These are phyloP conservation scores for Aspergillus sp. DNA, from an alignment of 2,329 filamentous ascomycete genomes.

Conservation along the genomic window DNA sequence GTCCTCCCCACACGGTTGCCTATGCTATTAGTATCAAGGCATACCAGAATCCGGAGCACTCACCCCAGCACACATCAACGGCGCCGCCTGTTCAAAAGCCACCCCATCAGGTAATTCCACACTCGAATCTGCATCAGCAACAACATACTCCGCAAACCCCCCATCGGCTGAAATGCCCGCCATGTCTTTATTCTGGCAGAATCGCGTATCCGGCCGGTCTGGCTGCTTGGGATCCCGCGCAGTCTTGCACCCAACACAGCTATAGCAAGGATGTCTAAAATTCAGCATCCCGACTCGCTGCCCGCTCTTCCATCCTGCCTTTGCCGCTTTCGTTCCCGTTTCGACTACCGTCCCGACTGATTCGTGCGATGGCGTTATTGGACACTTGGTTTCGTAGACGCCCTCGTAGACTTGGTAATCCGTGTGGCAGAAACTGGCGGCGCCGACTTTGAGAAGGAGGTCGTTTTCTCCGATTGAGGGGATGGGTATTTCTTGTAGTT, in stretches of 20 bases:
- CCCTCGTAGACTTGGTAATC: conserved; percentile 16
- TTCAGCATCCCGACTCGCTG: conserved; percentile 14
- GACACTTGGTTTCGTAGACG: conserved; percentile 1
- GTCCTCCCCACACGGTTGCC: conserved; percentile 11
- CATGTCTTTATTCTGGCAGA: conserved; percentile 11
- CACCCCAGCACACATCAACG: conserved; percentile 17
- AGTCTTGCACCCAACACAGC: conserved; percentile 1
- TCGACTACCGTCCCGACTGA: conserved; percentile 8
- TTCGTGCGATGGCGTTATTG: conserved; percentile 13
- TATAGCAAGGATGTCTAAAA: conserved; percentile 11
- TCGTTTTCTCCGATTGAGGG: conserved; percentile 1
- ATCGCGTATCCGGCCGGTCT: conserved; percentile 2
- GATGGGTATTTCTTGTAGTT: background rate
- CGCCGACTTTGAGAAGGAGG: conserved; percentile 11
- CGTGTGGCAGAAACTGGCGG: conserved; percentile 16
- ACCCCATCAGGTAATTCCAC: conserved; percentile 9
- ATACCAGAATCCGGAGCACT: background rate
- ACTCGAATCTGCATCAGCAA: conserved; percentile 11
- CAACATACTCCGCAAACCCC: conserved; percentile 14
- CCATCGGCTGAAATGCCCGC: conserved; percentile 12
- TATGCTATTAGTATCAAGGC: background rate
- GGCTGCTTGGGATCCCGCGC: background rate
- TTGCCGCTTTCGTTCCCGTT: background rate
- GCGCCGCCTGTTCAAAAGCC: conserved; percentile 15
- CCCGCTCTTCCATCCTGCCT: conserved; percentile 1